Evolutionary conservation across 352 stramenopile genomes (phyloP).

Genomic region (Phytophthora hybrid): DNA sequence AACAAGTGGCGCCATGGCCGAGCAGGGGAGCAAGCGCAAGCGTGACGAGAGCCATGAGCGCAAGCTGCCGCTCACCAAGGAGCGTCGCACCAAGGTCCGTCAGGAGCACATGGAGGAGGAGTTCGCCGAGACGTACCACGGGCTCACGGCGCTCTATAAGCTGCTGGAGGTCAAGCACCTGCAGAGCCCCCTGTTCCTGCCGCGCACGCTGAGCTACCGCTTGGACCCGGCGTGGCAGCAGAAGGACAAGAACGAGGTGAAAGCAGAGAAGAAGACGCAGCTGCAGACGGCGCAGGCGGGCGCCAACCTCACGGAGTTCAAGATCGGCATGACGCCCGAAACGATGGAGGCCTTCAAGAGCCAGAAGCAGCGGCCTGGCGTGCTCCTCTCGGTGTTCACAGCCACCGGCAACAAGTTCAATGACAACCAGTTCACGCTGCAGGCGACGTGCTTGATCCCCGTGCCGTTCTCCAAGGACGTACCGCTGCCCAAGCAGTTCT

Average conservation of each 20-base stretch:
- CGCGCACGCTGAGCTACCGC: conserved; percentile 83
- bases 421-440: conserved; percentile 67
- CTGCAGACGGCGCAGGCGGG: conserved; percentile 23
- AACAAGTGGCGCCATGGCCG: conserved; percentile 19
- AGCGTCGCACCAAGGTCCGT: conserved; percentile 56
- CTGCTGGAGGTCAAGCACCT: conserved; percentile 80
- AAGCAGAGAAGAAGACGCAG: conserved; percentile 14
- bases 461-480: conserved; percentile 74
- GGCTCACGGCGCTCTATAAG: conserved; percentile 85
- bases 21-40: conserved; percentile 67
- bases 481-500: conserved; percentile 52
- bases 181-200: conserved; percentile 75
- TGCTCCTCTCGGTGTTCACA: conserved; percentile 66
- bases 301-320: conserved; percentile 62
- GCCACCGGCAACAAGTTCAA: conserved; percentile 53
- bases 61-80: conserved; percentile 37
- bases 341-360: conserved; percentile 69
- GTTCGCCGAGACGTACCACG: conserved; percentile 83
- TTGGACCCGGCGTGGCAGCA: conserved; percentile 44
- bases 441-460: conserved; percentile 70
- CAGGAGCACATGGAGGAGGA: conserved; percentile 85
- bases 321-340: conserved; percentile 74
- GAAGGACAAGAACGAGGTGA: conserved; percentile 17
- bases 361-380: conserved; percentile 58
- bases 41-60: conserved; percentile 62